A percentile compares a stretch with the other conserved stretches of the same genome.
Evolutionary conservation across 495 filamentous ascomycete genomes (phyloP).

Genomic region (Trypethelium eluteriae): DNA sequence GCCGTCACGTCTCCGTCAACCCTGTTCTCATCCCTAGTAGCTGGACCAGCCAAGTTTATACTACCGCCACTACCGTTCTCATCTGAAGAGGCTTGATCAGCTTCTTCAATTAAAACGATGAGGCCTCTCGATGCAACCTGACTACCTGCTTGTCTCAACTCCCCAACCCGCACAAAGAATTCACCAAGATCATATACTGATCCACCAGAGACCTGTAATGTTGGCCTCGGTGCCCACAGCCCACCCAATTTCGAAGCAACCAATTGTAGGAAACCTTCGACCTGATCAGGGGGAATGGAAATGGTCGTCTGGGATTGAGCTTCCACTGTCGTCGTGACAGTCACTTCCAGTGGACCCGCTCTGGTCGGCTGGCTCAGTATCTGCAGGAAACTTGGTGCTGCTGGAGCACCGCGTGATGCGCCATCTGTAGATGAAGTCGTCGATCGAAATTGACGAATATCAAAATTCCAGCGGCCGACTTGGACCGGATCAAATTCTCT

Average conservation of each 20-base stretch:
- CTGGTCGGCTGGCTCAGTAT: not conserved
- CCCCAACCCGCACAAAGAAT: not conserved
- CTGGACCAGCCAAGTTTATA: not conserved
- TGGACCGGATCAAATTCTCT: not conserved
- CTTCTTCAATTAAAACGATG: conserved; percentile 4
- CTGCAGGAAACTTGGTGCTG: not conserved
- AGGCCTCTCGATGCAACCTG: not conserved
- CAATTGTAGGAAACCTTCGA: not conserved
- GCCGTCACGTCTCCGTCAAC: not conserved
- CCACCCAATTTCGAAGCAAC: not conserved
- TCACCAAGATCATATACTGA: not conserved
- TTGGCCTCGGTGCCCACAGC: conserved; percentile 1
- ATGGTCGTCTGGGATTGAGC: not conserved
- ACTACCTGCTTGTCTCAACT: conserved; percentile 1
- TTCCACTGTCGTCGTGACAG: not conserved
- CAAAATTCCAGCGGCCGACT: conserved; percentile 5
- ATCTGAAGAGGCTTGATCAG: not conserved
- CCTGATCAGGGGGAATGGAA: not conserved
- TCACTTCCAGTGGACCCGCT: conserved; percentile 1
- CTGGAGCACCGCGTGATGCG: not conserved
- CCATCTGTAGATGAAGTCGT: not conserved
- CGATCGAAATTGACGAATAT: conserved; percentile 5
- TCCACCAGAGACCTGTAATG: not conserved
- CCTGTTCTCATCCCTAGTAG: not conserved
- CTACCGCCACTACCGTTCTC: not conserved